Percentiles rank a stretch among this genome's conserved stretches.
Conservation (phyloP, 176 grass and related monocot species). For the Lolium rigidum region DNA sequence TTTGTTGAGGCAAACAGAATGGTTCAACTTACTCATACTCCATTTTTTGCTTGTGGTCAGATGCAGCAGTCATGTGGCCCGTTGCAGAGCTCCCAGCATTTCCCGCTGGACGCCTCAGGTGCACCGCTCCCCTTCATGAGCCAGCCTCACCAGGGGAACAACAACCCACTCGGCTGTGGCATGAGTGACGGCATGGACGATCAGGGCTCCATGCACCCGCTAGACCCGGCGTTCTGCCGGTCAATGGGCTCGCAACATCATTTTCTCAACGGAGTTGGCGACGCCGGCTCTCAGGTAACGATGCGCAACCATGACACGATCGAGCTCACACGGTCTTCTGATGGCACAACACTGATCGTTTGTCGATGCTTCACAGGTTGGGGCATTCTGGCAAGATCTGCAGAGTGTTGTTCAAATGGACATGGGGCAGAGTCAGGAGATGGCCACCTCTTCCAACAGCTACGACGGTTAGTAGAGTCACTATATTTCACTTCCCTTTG, state of each 20-base stretch:
- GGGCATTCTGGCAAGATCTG: conserved; percentile 89
- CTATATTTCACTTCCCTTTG: conserved; percentile 12
- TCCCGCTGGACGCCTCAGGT: conserved; percentile 79
- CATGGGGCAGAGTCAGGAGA: conserved; percentile 78
- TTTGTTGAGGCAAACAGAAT: background rate
- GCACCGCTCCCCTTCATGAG: conserved; percentile 59
- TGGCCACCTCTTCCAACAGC: conserved; percentile 66
- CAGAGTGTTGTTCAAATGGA: conserved; percentile 92
- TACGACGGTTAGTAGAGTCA: conserved; percentile 56
- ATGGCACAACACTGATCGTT: background rate
- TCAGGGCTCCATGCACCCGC: conserved; percentile 64
- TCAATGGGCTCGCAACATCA: conserved; percentile 48
- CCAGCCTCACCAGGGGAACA: conserved; percentile 59
- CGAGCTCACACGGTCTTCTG: background rate
- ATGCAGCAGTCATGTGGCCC: conserved; percentile 70
- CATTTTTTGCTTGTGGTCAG: conserved; percentile 55
- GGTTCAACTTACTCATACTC: conserved; percentile 15
- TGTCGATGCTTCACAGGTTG: conserved; percentile 46
- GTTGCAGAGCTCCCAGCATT: conserved; percentile 58
- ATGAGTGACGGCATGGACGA: conserved; percentile 58
- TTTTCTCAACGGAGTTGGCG: conserved; percentile 61
- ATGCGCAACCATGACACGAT: background rate
- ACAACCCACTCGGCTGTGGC: conserved; percentile 48
- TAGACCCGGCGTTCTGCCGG: conserved; percentile 48
- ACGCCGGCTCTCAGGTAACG: conserved; percentile 77